These are phyloP conservation scores for Amylocystis lapponica DNA, from an alignment of 768 basidiomycete species.

Conservation along the genomic window DNA sequence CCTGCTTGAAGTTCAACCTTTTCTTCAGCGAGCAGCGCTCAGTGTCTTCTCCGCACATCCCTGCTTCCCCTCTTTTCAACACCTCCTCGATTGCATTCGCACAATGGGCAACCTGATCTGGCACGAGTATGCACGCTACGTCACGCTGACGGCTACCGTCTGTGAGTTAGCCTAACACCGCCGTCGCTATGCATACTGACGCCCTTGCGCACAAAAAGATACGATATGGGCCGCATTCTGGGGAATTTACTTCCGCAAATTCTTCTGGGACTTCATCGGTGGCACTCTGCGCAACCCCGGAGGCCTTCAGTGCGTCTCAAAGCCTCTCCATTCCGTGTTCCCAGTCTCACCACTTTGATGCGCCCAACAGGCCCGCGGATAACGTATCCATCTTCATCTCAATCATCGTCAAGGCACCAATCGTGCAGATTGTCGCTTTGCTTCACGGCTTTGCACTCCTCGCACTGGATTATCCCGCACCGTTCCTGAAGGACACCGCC, in stretches of 20 bases:
- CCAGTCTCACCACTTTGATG: not conserved
- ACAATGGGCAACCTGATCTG: slow-evolving; percentile 79
- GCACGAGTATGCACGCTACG: slow-evolving; percentile 69
- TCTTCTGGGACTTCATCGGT: slow-evolving; percentile 94
- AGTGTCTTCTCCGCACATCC: slow-evolving; percentile 10
- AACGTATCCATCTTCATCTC: slow-evolving; percentile 57
- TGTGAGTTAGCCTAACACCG: slow-evolving; percentile 46
- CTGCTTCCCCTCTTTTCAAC: slow-evolving; percentile 1
- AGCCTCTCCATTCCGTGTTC: slow-evolving; percentile 2
- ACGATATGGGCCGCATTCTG: slow-evolving; percentile 78
- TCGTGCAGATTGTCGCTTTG: slow-evolving; percentile 68
- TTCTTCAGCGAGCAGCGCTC: slow-evolving; percentile 8
- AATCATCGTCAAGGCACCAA: slow-evolving; percentile 71
- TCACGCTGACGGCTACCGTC: slow-evolving; percentile 61
- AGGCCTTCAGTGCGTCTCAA: slow-evolving; percentile 62
- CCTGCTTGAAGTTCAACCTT: slow-evolving; percentile 16
- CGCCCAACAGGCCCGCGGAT: slow-evolving; percentile 51
- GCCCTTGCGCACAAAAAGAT: slow-evolving; percentile 38
- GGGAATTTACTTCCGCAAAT: slow-evolving; percentile 83
- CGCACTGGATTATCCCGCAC: slow-evolving; percentile 68
- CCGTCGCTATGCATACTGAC: slow-evolving; percentile 1
- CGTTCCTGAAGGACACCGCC: slow-evolving; percentile 45
- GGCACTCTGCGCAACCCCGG: slow-evolving; percentile 74
- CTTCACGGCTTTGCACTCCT: slow-evolving; percentile 53
- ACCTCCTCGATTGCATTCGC: slow-evolving; percentile 20